Base-by-base conservation (phyloP, 2,329 filamentous ascomycete genomes). In the Myriangium duriaei region DNA sequence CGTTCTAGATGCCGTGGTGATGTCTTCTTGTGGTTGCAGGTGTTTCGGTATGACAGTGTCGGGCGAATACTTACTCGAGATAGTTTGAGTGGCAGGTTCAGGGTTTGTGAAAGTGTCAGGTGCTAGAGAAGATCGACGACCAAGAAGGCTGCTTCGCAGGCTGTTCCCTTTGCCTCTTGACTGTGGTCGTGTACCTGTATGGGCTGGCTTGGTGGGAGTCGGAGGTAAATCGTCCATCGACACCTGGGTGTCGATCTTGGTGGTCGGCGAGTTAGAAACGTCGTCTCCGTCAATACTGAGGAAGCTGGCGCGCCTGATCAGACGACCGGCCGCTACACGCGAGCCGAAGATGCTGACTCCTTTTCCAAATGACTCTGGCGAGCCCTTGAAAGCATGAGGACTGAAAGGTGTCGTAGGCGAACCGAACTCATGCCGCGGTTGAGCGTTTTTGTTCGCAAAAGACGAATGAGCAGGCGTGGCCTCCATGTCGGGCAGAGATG, bases 381-480 rank as follows among this genome's bases (percentile, higher is more conserved):
- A 74, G 34, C 72, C 72, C 26, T 74, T 73, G 11, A 71, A 68
- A 10, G 70, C 64, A 24, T 75, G 67, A 5, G 71, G 68, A 49
- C 78, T 79, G 54, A 91, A 87, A 0, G 88, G 87, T 0, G 85
- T 91, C 5, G 80, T 79, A n/a, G 85, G 77, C 4, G 74, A 74
- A 10, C 78, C 79, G 54, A 92, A 87, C 9, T 83, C 79, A 45
- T 82, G 78, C 43, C 76, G 72, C 41, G 76, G 72, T 46, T 75
- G 67, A 49, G 71, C 71, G 54, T 69, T 62, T 60, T 79, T 81
- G 17, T 63, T 65, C 39, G 79, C 68, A 3, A 46, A 52, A 17
- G 54, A 51, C 6, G 67, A 66, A 47, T 71, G 78, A 37, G 75
- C 76, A 10, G 69, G 67, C 14, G 69, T 62, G 24, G 62, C 60